These are phyloP conservation scores for Rhizopus sp. DNA, from an alignment of 371 early-diverging fungal species.

Conservation along the genomic window DNA sequence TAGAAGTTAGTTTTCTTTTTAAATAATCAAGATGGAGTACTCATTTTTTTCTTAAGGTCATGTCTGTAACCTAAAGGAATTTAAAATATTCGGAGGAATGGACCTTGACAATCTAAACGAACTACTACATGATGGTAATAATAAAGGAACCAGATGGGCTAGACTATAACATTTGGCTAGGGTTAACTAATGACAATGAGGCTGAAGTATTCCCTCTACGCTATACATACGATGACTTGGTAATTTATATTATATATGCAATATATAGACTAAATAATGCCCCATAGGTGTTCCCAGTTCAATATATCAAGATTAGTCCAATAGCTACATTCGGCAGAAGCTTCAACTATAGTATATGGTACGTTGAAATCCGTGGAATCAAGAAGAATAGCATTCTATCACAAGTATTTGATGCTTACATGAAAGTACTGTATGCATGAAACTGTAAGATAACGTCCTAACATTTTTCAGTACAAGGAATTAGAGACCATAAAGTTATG, in stretches of 20 bases:
- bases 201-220: slow-evolving; percentile 87
- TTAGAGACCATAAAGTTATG: slow-evolving; percentile 80
- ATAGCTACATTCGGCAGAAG: slow-evolving; percentile 89
- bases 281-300: slow-evolving; percentile 72
- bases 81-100: slow-evolving; percentile 91
- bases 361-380: slow-evolving; percentile 84
- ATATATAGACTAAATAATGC: background rate
- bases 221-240: slow-evolving; percentile 65
- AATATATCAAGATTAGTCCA: slow-evolving; percentile 94
- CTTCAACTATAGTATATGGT: slow-evolving; percentile 98
- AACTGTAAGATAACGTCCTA: background rate
- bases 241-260: slow-evolving; percentile 6
- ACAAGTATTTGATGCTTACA: slow-evolving; percentile 60
- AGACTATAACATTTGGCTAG: slow-evolving; percentile 1
- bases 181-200: slow-evolving; percentile 76
- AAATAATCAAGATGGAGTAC: slow-evolving; percentile 33
- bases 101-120: slow-evolving; percentile 80
- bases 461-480: slow-evolving; percentile 62
- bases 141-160: background rate
- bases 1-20: slow-evolving; percentile 62
- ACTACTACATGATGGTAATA: slow-evolving; percentile 79
- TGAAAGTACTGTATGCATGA: slow-evolving; percentile 47
- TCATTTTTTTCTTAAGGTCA: slow-evolving; percentile 76
- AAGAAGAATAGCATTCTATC: slow-evolving; percentile 66
- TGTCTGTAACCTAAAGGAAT: slow-evolving; percentile 96